Percentiles rank a stretch among this genome's conserved stretches.
Evolutionary conservation across 2,329 filamentous ascomycete genomes (phyloP).

Genomic region (Xylariaceae sp.): DNA sequence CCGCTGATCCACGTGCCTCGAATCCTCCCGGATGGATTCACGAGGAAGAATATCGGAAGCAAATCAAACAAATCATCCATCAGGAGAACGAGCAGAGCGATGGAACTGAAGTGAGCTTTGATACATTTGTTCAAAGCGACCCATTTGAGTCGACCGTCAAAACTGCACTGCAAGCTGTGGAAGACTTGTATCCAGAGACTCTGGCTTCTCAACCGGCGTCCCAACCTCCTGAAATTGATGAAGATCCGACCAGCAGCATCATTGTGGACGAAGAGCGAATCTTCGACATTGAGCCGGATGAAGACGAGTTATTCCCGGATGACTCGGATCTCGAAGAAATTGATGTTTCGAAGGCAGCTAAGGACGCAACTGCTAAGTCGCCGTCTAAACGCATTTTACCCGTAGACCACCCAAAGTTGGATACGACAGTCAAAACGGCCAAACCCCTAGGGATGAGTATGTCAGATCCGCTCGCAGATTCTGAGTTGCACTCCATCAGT

Average conservation of each 20-base stretch:
- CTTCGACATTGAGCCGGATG: slow-evolving; percentile 39
- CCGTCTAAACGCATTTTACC: not conserved
- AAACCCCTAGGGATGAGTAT: not conserved
- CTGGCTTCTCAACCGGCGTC: slow-evolving; percentile 38
- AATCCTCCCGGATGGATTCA: slow-evolving; percentile 85
- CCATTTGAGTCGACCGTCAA: slow-evolving; percentile 57
- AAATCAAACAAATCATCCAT: slow-evolving; percentile 57
- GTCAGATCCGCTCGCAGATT: not conserved
- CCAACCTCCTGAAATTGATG: slow-evolving; percentile 26
- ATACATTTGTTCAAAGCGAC: slow-evolving; percentile 55
- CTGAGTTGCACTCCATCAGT: slow-evolving; percentile 1
- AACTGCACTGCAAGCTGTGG: slow-evolving; percentile 75
- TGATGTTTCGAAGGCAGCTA: slow-evolving; percentile 9
- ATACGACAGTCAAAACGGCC: not conserved
- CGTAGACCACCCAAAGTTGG: not conserved
- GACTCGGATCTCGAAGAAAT: slow-evolving; percentile 50
- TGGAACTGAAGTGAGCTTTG: slow-evolving; percentile 49
- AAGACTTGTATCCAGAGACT: slow-evolving; percentile 71
- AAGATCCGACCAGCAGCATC: slow-evolving; percentile 41
- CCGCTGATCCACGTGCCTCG: slow-evolving; percentile 68
- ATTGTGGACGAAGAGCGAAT: slow-evolving; percentile 62
- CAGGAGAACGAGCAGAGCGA: slow-evolving; percentile 54
- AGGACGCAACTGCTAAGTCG: slow-evolving; percentile 7
- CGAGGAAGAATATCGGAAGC: slow-evolving; percentile 72
- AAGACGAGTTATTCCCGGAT: slow-evolving; percentile 45